These are phyloP conservation scores for Phytophthora cactorum DNA, from an alignment of 352 stramenopile genomes.

Conservation along the genomic window DNA sequence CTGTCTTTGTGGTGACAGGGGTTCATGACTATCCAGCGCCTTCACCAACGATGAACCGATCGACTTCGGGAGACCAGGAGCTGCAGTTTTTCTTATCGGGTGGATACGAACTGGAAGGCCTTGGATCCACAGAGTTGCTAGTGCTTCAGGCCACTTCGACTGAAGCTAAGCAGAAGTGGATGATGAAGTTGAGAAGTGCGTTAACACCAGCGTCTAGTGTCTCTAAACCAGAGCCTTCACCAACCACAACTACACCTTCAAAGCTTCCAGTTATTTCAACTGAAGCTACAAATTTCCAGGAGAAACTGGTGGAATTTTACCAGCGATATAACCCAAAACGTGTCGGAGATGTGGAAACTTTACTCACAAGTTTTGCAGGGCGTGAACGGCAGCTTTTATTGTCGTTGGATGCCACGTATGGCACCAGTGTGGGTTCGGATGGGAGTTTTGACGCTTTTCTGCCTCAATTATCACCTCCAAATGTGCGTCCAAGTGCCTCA, in stretches of 20 bases:
- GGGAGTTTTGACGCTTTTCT: constrained; percentile 36
- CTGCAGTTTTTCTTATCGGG: constrained; percentile 38
- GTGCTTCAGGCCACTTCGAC: constrained; percentile 42
- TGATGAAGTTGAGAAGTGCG: constrained; percentile 56
- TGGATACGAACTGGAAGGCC: constrained; percentile 13
- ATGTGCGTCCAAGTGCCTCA: not conserved
- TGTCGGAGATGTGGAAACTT: constrained; percentile 78
- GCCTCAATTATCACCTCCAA: constrained; percentile 7
- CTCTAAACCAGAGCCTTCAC: not conserved
- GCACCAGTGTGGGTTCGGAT: constrained; percentile 48
- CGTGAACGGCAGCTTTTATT: constrained; percentile 61
- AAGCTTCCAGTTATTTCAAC: constrained; percentile 12
- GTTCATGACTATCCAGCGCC: constrained; percentile 52
- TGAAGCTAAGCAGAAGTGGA: constrained; percentile 65
- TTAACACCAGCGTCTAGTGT: constrained; percentile 24
- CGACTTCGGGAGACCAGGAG: constrained; percentile 14
- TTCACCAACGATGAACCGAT: constrained; percentile 34
- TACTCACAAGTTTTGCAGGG: constrained; percentile 67
- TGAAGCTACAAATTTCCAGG: constrained; percentile 33
- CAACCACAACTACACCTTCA: not conserved
- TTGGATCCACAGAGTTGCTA: constrained; percentile 25
- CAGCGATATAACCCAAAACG: constrained; percentile 91
- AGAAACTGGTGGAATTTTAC: constrained; percentile 89
- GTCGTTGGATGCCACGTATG: constrained; percentile 70
- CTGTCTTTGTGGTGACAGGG: constrained; percentile 49